These are phyloP conservation scores for Piloderma croceum DNA, from an alignment of 768 basidiomycete genomes.

Conservation along the genomic window DNA sequence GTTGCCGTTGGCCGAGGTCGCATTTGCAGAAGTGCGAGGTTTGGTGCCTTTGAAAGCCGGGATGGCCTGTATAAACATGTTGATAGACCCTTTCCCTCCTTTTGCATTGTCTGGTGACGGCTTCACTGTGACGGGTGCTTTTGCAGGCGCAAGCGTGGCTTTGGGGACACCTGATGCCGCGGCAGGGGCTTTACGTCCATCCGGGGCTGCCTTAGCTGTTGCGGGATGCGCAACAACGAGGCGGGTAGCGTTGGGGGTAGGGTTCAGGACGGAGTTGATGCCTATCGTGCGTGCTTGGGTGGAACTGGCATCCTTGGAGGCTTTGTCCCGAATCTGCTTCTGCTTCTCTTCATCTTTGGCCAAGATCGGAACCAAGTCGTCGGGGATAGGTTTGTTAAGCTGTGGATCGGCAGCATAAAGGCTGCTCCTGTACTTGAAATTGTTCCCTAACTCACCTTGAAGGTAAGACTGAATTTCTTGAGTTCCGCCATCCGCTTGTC, in stretches of 20 bases:
- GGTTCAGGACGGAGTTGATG: conserved; percentile 32
- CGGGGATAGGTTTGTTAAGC: conserved; percentile 93
- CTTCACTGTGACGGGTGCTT: conserved; percentile 6
- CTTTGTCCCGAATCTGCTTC: conserved; percentile 73
- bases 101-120: conserved; percentile 21
- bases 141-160: conserved; percentile 1
- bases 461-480: conserved; percentile 86
- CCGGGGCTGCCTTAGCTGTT: conserved; percentile 26
- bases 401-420: conserved; percentile 23
- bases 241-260: conserved; percentile 45
- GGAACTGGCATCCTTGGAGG: conserved; percentile 61
- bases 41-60: conserved; percentile 82
- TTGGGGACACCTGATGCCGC: conserved; percentile 13
- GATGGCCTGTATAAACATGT: conserved; percentile 84
- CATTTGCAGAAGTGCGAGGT: conserved; percentile 16
- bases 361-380: conserved; percentile 86
- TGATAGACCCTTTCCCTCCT: conserved; percentile 43
- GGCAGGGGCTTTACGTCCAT: conserved; percentile 23
- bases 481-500: conserved; percentile 92
- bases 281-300: conserved; percentile 66
- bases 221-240: conserved; percentile 26
- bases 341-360: conserved; percentile 94
- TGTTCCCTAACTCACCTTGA: conserved; percentile 63
- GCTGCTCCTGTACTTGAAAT: too few species aligned
- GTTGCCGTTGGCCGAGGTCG: background rate